Evolutionary conservation across 495 filamentous ascomycete species (phyloP).

Genomic region (Aspergillus kassunensis): DNA sequence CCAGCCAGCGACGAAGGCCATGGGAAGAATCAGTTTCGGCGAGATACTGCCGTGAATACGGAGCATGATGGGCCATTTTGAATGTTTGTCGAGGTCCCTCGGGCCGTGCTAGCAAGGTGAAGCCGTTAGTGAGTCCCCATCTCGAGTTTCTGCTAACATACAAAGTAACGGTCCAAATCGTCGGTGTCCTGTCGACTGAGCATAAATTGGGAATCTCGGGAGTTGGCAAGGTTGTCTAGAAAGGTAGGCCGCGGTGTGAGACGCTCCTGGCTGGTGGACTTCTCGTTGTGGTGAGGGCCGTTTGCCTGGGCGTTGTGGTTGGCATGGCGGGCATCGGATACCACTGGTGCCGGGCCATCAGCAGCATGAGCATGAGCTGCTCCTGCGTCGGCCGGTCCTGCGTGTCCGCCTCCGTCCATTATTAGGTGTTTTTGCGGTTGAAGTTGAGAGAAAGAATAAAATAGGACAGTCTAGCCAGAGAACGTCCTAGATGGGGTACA

Average conservation of each 20-base stretch:
- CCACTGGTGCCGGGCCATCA: slow-evolving; percentile 26
- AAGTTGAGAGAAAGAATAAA: slow-evolving; percentile 3
- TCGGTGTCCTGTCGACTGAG: slow-evolving; percentile 28
- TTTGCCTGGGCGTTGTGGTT: slow-evolving; percentile 11
- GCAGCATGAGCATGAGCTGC: slow-evolving; percentile 13
- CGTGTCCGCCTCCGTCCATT: slow-evolving; percentile 13
- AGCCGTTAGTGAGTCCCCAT: slow-evolving; percentile 8
- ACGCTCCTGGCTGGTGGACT: slow-evolving; percentile 20
- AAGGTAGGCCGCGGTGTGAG: slow-evolving; percentile 38
- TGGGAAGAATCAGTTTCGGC: slow-evolving; percentile 74
- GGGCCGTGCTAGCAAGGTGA: slow-evolving; percentile 45
- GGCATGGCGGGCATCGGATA: slow-evolving; percentile 22
- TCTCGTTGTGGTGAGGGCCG: slow-evolving; percentile 18
- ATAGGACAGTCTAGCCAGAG: slow-evolving; percentile 11
- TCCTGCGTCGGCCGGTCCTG: slow-evolving; percentile 16
- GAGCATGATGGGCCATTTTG: slow-evolving; percentile 76
- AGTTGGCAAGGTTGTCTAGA: slow-evolving; percentile 33
- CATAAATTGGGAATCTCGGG: slow-evolving; percentile 37
- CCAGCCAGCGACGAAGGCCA: slow-evolving; percentile 65
- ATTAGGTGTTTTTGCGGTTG: background rate
- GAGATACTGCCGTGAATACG: slow-evolving; percentile 78
- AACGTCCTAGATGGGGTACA: background rate
- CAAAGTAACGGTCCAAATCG: slow-evolving; percentile 46
- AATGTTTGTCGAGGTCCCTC: slow-evolving; percentile 68
- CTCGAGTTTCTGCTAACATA: slow-evolving; percentile 20